Evolutionary conservation across 2,329 filamentous ascomycete species (phyloP).

Genomic region (Colletotrichum lentis): DNA sequence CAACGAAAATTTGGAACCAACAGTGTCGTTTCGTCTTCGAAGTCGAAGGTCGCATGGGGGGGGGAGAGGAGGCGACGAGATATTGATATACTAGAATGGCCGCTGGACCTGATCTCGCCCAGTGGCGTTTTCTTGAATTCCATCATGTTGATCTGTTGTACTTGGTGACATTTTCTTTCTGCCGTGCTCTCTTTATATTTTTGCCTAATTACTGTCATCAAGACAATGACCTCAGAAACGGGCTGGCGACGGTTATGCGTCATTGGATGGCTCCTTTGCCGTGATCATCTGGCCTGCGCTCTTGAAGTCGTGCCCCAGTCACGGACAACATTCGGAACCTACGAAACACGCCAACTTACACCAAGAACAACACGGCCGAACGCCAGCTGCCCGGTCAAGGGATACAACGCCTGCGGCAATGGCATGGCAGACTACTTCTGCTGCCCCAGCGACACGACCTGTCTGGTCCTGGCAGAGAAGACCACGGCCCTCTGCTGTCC

Average conservation of each 20-base stretch:
- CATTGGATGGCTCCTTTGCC: constrained; percentile 21
- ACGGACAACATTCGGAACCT: not conserved
- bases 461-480: constrained; percentile 66
- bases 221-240: constrained; percentile 9
- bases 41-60: not conserved
- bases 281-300: not conserved
- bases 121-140: constrained; percentile 13
- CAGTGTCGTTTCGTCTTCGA: not conserved
- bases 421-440: constrained; percentile 71
- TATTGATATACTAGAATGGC: constrained; percentile 26
- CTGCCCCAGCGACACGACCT: constrained; percentile 64
- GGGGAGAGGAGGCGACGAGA: not conserved
- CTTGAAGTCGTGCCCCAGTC: constrained; percentile 4
- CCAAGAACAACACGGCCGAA: constrained; percentile 11
- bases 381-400: constrained; percentile 30
- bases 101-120: constrained; percentile 1
- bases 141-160: not conserved
- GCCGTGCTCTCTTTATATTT: not conserved
- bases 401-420: constrained; percentile 28
- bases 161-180: not conserved
- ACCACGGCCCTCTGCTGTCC: constrained; percentile 79
- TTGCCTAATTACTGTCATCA: not conserved
- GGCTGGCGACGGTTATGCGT: constrained; percentile 18
- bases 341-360: not conserved
- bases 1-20: constrained; percentile 3